Conservation (phyloP, 2,329 filamentous ascomycete genomes). For the Aspergillus sp. region DNA sequence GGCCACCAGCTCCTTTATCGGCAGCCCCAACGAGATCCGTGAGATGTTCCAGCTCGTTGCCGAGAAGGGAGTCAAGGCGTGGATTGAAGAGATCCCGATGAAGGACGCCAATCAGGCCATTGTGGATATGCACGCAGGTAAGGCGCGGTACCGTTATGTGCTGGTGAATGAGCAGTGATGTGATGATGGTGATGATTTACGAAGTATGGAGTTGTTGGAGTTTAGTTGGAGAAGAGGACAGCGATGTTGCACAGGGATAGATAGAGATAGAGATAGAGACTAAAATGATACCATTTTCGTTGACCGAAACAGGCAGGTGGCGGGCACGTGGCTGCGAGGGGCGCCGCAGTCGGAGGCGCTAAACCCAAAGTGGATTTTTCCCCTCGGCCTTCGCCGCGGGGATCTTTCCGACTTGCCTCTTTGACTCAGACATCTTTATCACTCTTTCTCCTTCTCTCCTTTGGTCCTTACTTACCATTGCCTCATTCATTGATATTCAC, state of each 20-base stretch:
- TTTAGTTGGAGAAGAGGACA: not conserved
- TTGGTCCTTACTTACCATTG: not conserved
- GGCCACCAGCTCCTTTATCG: conserved; percentile 52
- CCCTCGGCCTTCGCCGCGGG: conserved; percentile 19
- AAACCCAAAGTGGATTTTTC: conserved; percentile 16
- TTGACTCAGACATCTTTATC: not conserved
- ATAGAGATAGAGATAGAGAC: not conserved
- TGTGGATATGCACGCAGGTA: conserved; percentile 48
- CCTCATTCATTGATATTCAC: not conserved
- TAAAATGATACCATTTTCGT: not conserved
- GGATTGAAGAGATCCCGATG: conserved; percentile 48
- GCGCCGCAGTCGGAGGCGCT: conserved; percentile 33
- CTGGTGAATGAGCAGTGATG: conserved; percentile 43
- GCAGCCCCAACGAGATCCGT: conserved; percentile 43
- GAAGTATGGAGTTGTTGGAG: too few relatives aligned
- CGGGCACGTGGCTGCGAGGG: conserved; percentile 23
- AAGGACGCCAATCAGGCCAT: conserved; percentile 48
- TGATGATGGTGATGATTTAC: conserved; percentile 7
- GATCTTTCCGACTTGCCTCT: conserved; percentile 16
- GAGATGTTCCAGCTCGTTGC: conserved; percentile 49
- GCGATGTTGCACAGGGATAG: not conserved
- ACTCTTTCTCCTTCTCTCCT: not conserved
- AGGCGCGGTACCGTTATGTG: conserved; percentile 51
- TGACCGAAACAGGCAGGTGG: not conserved
- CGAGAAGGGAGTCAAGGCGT: conserved; percentile 43